Evolutionary conservation across 768 basidiomycete genomes (phyloP), one percentile per base, ranked within the genome.

Genomic region (Trichaptum fuscoviolaceum): DNA sequence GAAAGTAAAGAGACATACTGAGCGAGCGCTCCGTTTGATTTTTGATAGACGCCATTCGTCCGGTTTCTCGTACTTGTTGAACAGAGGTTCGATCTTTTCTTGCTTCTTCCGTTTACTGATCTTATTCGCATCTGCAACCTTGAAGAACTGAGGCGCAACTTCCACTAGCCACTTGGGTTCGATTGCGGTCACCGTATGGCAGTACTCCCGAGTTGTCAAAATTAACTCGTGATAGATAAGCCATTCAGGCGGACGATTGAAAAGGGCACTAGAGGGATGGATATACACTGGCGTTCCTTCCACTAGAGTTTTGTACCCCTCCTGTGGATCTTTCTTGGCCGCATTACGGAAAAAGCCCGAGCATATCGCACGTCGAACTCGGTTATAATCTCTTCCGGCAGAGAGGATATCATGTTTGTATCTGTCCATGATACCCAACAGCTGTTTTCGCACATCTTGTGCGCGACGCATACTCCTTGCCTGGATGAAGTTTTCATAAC

Each of bases 261-360:
- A 99, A 23, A 99, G 82, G 6, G 95, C 92, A 2, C 95, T 96
- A 1, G 96, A 96, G 0, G 95, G 97, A 78, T 99, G 97, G 65
- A 99, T 95, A 77, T 96, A 99, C 63, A 99, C 96, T 0, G 96
- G 97, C n/a, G 97, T 99, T 35, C 95, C 95, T 77, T 97, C 95
- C 2, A 95, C 93, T 12, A 96, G 87, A 0, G 95, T 96, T 78
- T 99, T 99, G 83, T 99, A 99, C 7, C 97, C 96, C 75, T 98
- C 96, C 73, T 95, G 93, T 5, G 93, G 93, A 73, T 96, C 96
- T 77, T 99, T 99, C 83, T 99, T 99, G 27, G 97, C 97, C 0
- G 97, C 96, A 73, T 99, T 92, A 12, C 96, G 86, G 87, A 99
- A 99, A 80, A 93, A 99, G 20, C 97, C 96, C 25, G 94, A 95